These are phyloP conservation scores for Termitomyces sp. DNA, from an alignment of 768 basidiomycete species.

Conservation along the genomic window DNA sequence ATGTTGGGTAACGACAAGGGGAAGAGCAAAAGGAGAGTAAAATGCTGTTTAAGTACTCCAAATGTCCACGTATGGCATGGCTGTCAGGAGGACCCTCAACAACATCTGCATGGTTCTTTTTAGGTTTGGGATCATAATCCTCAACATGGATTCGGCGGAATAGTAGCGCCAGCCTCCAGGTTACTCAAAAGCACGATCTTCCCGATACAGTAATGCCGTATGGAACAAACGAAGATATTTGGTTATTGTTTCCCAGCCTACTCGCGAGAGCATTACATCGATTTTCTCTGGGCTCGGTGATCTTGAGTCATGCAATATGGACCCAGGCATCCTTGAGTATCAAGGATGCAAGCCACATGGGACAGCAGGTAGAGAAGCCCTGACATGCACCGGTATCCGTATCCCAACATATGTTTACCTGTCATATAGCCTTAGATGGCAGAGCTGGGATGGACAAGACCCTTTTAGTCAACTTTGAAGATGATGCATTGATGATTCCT, in stretches of 20 bases:
- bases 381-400: background rate
- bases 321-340: background rate
- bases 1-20: constrained; percentile 1
- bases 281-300: constrained; percentile 1
- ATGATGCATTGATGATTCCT: constrained; percentile 3
- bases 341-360: constrained; percentile 6
- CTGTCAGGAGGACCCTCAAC: constrained; percentile 20
- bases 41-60: constrained; percentile 13
- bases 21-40: constrained; percentile 1
- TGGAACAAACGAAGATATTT: constrained; percentile 12
- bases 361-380: constrained; percentile 2
- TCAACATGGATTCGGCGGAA: constrained; percentile 27
- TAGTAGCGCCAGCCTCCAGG: constrained; percentile 16
- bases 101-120: constrained; percentile 20
- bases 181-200: constrained; percentile 23
- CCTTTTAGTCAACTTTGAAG: constrained; percentile 13
- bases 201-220: constrained; percentile 29
- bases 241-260: constrained; percentile 27
- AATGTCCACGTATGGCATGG: constrained; percentile 13
- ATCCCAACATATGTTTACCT: background rate
- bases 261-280: constrained; percentile 8
- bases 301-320: background rate
- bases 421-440: background rate
- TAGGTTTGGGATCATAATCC: constrained; percentile 24
- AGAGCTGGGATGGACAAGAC: constrained; percentile 20